Conservation (phyloP, 257 asterid genomes). For the Capsicum chinense region DNA sequence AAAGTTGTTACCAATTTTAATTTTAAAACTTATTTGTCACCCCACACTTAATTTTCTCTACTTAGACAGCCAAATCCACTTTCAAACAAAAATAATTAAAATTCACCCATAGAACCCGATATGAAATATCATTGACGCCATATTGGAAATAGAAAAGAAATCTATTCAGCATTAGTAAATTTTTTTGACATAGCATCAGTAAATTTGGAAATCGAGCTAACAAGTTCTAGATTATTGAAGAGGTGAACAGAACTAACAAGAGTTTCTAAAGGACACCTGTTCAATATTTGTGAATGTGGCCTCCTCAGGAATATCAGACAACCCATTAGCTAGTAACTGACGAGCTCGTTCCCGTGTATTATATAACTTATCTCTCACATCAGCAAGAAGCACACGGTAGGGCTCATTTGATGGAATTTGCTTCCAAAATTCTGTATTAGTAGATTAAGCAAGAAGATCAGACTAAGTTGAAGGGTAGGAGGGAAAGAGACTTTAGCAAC, state of each 20-base stretch:
- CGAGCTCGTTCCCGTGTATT: conserved; percentile 95
- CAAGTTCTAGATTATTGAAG: neutral
- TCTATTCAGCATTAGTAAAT: neutral
- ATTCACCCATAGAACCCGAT: neutral
- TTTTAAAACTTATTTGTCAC: too few species aligned
- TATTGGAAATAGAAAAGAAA: neutral
- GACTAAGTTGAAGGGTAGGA: neutral
- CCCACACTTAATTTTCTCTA: too few species aligned
- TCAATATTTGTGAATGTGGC: conserved; percentile 68
- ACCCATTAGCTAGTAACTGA: conserved; percentile 68
- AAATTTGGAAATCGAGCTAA: conserved; percentile 16
- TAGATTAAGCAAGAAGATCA: conserved; percentile 8
- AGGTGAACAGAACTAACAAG: conserved; percentile 6
- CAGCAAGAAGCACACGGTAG: conserved; percentile 90
- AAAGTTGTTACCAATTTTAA: too few species aligned
- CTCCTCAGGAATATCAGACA: conserved; percentile 74
- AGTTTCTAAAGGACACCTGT: conserved; percentile 53
- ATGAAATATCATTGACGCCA: conserved; percentile 8
- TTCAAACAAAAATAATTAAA: neutral
- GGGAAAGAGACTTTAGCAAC: neutral
- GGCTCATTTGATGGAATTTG: conserved; percentile 87
- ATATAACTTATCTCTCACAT: conserved; percentile 91
- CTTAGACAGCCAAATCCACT: neutral
- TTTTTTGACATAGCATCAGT: neutral
- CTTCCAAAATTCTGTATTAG: conserved; percentile 88